Evolutionary conservation across 768 basidiomycete species (phyloP), one percentile per base, ranked within the genome.

Genomic region (Nidula microcarpa): DNA sequence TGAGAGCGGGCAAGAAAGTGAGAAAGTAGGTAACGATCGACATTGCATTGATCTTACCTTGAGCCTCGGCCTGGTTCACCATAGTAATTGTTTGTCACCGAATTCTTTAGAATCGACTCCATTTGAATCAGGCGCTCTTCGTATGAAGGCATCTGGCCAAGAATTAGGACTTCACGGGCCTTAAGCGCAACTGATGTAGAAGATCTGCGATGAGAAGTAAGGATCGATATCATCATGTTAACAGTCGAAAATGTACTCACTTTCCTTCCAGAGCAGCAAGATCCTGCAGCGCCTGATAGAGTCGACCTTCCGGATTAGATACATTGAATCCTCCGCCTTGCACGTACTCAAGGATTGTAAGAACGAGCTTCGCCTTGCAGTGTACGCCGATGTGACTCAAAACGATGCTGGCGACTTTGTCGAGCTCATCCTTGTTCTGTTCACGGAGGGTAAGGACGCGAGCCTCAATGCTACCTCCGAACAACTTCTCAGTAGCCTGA

Each of bases 331-430:
- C 84, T 59, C 85, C 85, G 33, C 78, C 77, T 74, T 97, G 97
- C 74, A 98, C 83, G 62, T 95, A 82, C 59, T 98, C 95, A 39
- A 98, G 80, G 43, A 98, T 75, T 14, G 85, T 80, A 47, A 96
- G 78, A 43, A 97, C 80, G 48, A 98, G 79, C 66, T 91, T 94
- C 58, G 86, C 85, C 76, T 98, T 98, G 73, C 88, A 85, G 58
- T 90, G 88, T 6, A 92, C 94, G 72, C 94, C 96, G 75, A 94
- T 92, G 70, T 99, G 97, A 53, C 95, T 96, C 49, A 98, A 80
- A 14, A 98, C 93, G 33, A 95, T 75, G 45, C 79, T 79, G 45
- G 89, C 86, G 34, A 91, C 97, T 53, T 86, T 85, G 68, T 98
- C 94, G 36, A 97, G 83, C 59, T 94, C 80, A 56, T 94, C 92